A percentile compares a stretch with the other conserved stretches of the same genome.
Conservation (phyloP, 2,329 filamentous ascomycete genomes). For the Fonsecaea erecta region DNA sequence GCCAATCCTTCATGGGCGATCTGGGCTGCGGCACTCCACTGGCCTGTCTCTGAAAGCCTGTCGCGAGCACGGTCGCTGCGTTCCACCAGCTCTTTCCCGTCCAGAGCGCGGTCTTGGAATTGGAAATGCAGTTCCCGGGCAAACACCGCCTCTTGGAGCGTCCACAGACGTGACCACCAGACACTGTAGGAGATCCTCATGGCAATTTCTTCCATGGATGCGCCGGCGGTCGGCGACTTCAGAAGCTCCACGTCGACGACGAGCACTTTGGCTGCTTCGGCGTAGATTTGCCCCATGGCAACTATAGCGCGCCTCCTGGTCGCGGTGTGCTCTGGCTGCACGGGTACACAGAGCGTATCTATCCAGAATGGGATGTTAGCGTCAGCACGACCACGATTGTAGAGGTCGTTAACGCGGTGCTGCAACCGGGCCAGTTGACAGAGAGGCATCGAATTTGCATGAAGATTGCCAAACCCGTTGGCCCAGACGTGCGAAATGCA, state of each 20-base stretch:
- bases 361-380: conserved; percentile 12
- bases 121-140: conserved; percentile 2
- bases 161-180: conserved; percentile 7
- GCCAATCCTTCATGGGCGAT: not conserved
- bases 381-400: not conserved
- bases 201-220: not conserved
- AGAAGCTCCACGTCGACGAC: conserved; percentile 10
- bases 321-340: conserved; percentile 2
- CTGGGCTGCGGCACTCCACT: not conserved
- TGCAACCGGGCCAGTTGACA: conserved; percentile 5
- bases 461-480: conserved; percentile 9
- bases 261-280: not conserved
- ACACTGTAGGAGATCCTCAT: conserved; percentile 10
- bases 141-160: conserved; percentile 4
- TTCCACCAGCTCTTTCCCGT: not conserved
- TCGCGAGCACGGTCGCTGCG: not conserved
- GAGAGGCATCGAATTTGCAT: not conserved
- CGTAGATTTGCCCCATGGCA: conserved; percentile 2
- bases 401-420: conserved; percentile 3
- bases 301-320: not conserved
- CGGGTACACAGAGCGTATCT: conserved; percentile 16
- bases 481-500: conserved; percentile 13
- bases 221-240: not conserved
- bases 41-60: not conserved
- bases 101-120: not conserved